Evolutionary conservation across 768 basidiomycete genomes (phyloP).

Genomic region (Trametes villosa): DNA sequence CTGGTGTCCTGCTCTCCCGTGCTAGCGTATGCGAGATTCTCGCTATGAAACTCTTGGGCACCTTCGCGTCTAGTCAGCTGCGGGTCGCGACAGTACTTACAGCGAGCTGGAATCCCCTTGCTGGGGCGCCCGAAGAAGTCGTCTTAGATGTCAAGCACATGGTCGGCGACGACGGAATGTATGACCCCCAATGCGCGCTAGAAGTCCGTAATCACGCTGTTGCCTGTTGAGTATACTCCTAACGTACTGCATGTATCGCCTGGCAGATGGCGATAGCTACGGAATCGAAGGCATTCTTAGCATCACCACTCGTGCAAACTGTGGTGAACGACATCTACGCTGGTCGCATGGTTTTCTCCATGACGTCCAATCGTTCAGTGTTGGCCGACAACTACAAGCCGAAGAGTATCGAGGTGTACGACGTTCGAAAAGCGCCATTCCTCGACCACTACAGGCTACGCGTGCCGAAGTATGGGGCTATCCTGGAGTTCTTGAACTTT

Average conservation of each 20-base stretch:
- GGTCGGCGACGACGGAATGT: slow-evolving; percentile 64
- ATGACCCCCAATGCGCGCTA: slow-evolving; percentile 79
- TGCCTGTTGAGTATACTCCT: neutral
- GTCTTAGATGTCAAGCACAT: slow-evolving; percentile 68
- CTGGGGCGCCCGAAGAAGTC: slow-evolving; percentile 70
- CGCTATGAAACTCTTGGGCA: slow-evolving; percentile 82
- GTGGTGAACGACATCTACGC: slow-evolving; percentile 87
- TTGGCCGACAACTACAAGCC: slow-evolving; percentile 91
- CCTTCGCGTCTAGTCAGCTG: slow-evolving; percentile 76
- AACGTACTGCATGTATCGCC: neutral
- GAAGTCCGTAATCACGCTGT: slow-evolving; percentile 60
- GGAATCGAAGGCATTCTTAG: slow-evolving; percentile 80
- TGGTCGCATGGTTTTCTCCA: slow-evolving; percentile 74
- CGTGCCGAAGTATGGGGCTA: slow-evolving; percentile 79
- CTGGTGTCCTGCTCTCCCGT: slow-evolving; percentile 68
- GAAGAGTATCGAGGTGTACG: slow-evolving; percentile 72
- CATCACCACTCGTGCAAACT: slow-evolving; percentile 82
- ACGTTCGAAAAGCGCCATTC: slow-evolving; percentile 66
- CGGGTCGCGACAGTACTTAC: slow-evolving; percentile 81
- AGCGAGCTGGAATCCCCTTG: slow-evolving; percentile 82
- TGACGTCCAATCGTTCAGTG: slow-evolving; percentile 66
- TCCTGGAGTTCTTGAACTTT: slow-evolving; percentile 82
- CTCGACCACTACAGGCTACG: slow-evolving; percentile 88
- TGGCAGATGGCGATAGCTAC: slow-evolving; percentile 87
- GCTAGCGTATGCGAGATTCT: slow-evolving; percentile 88